Evolutionary conservation across 345 rosid genomes (phyloP).

Genomic region (Ricinus communis): DNA sequence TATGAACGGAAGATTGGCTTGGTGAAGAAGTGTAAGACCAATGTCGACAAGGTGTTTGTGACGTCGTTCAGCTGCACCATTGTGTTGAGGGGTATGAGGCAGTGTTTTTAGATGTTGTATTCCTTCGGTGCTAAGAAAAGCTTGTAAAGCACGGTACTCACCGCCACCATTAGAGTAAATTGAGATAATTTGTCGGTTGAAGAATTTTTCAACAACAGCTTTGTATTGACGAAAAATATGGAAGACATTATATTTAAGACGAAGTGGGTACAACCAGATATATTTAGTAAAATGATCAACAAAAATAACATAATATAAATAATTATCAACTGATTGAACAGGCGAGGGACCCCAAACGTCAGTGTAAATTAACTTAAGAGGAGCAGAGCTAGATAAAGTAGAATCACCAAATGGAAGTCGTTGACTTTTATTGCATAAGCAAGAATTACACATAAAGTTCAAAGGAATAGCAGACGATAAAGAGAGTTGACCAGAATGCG

Average conservation of each 20-base stretch:
- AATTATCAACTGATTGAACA: constrained; percentile 5
- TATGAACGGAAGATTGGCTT: neutral
- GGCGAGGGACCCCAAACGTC: constrained; percentile 1
- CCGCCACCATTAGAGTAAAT: constrained; percentile 1
- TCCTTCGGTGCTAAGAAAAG: neutral
- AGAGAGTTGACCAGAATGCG: neutral
- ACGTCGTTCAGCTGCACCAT: neutral
- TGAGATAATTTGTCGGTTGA: neutral
- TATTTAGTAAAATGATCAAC: constrained; percentile 7
- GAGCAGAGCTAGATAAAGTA: neutral
- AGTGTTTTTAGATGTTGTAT: neutral
- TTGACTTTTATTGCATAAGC: neutral
- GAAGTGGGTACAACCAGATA: constrained; percentile 1
- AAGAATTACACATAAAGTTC: neutral
- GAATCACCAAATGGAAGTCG: neutral
- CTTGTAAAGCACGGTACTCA: neutral
- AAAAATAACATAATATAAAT: constrained; percentile 5
- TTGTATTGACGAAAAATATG: neutral
- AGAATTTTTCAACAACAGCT: neutral
- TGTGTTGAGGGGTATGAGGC: constrained; percentile 4
- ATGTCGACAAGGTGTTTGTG: constrained; percentile 4
- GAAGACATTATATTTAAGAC: neutral
- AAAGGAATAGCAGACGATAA: neutral
- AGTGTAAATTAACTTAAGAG: neutral
- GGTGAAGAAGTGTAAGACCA: neutral